Base-by-base conservation (phyloP, 2,329 filamentous ascomycete genomes). In the Mollisiaceae sp. region DNA sequence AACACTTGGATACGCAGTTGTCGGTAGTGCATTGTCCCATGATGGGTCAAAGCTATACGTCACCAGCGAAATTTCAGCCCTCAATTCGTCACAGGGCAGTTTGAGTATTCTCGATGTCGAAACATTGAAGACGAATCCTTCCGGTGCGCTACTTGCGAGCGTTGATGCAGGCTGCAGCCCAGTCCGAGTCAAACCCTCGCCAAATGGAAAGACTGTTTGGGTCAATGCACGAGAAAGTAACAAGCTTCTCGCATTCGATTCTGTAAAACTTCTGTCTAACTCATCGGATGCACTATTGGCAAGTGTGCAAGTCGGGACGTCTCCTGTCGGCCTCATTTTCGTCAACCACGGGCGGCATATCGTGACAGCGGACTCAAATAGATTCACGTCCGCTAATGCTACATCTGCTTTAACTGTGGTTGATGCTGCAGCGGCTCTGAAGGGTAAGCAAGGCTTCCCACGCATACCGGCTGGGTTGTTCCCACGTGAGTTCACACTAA, bases 181-280 rank as follows among this genome's bases (percentile, higher is more conserved):
- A 3, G 62, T 64, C 9, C 41, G 56, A 55, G 43, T 64, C 12
- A n/a, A 15, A 54, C 27, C 59, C 20, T 52, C 62, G 2, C 45
- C 36, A n/a, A 22, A 60, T 22, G 56, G 62, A 12, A 55, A 54
- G 62, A 41, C 52, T 14, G 62, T 60, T 8, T 60, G 56, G 62
- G 56, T 64, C 56, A 64, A 56, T 8, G 62, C 56, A 4, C 56
- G 56, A 41, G 41, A 52, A 43, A 64, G 56, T 24, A 64, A 64
- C 43, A 59, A 14, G n/a, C 41, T 64, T 27, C 41, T 64, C n/a
- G 56, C 43, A n/a, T 64, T 64, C 32, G 41, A 59, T 22, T 20
- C 62, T 35, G 20, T 3, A 2, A 64, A 64, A 32, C 45, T 64
- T 20, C 35, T 56, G 6, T 45, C 8, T 1, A 55, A 43, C 45